These are phyloP conservation scores for Phycomyces nitens DNA, from an alignment of 192 early-diverging fungal genomes.

Conservation along the genomic window DNA sequence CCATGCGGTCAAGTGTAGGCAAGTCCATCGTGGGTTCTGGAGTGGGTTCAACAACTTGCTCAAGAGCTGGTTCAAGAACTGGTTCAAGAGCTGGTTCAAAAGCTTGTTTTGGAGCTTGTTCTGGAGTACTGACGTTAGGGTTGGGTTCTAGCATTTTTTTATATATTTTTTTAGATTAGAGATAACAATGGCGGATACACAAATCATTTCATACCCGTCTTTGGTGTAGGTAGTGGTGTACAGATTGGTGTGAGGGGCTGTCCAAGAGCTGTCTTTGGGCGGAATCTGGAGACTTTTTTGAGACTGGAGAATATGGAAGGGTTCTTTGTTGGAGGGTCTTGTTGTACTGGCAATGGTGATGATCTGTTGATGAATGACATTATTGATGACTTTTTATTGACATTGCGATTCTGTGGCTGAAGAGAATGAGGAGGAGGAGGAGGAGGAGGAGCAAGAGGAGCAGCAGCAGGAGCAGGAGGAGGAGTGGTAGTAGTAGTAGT, in stretches of 20 bases:
- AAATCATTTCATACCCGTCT: background rate
- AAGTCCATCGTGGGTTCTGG: background rate
- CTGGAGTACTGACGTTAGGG: too few relatives aligned
- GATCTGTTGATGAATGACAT: background rate
- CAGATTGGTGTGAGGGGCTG: background rate
- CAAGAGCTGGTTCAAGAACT: background rate
- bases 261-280: background rate
- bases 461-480: too few relatives aligned
- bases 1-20: background rate
- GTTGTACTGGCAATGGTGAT: background rate
- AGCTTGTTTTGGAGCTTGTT: too few relatives aligned
- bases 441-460: too few relatives aligned
- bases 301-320: background rate
- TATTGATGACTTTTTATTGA: background rate
- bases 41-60: background rate
- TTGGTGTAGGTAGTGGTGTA: background rate
- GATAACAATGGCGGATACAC: too few relatives aligned
- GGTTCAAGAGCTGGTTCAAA: too few relatives aligned
- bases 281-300: background rate
- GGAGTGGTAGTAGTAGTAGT: too few relatives aligned
- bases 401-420: background rate
- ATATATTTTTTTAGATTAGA: too few relatives aligned
- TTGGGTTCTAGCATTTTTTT: too few relatives aligned
- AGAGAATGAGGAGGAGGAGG: too few relatives aligned
- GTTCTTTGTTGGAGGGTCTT: background rate